Evolutionary conservation across 139 green algal species (phyloP).

Genomic region (Trebouxia sp.): DNA sequence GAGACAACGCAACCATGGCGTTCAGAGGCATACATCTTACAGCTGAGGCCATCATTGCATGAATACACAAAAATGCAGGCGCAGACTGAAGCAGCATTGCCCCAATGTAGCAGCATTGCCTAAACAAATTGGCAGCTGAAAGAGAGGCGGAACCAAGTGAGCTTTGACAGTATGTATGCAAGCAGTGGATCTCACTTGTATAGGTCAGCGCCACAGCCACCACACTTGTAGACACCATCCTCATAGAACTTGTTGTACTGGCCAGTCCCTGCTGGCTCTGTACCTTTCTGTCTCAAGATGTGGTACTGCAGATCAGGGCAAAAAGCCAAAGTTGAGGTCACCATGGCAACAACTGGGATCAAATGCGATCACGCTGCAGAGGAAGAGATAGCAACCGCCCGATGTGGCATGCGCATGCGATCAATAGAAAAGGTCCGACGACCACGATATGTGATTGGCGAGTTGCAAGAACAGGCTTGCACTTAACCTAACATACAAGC

Average conservation of each 20-base stretch:
- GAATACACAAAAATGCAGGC: background rate
- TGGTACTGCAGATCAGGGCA: constrained; percentile 61
- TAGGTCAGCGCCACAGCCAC: constrained; percentile 69
- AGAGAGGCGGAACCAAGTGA: background rate
- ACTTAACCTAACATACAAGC: background rate
- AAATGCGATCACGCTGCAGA: background rate
- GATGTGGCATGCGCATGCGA: background rate
- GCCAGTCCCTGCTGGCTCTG: constrained; percentile 77
- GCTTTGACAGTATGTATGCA: background rate
- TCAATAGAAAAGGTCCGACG: background rate
- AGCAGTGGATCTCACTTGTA: constrained; percentile 68
- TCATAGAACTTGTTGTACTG: constrained; percentile 88
- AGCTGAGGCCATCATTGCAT: background rate
- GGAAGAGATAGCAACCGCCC: background rate
- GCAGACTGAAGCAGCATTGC: background rate
- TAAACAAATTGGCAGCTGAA: background rate
- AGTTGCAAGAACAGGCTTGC: background rate
- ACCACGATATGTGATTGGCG: constrained; percentile 31
- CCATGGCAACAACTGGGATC: too few relatives aligned
- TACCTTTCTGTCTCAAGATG: constrained; percentile 94
- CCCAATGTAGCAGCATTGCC: background rate
- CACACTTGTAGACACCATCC: constrained; percentile 73
- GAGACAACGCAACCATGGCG: background rate
- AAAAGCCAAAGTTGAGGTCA: background rate
- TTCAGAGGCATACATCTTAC: background rate